Conservation (phyloP, 208 protist species). For the Leishmania guyanensis region DNA sequence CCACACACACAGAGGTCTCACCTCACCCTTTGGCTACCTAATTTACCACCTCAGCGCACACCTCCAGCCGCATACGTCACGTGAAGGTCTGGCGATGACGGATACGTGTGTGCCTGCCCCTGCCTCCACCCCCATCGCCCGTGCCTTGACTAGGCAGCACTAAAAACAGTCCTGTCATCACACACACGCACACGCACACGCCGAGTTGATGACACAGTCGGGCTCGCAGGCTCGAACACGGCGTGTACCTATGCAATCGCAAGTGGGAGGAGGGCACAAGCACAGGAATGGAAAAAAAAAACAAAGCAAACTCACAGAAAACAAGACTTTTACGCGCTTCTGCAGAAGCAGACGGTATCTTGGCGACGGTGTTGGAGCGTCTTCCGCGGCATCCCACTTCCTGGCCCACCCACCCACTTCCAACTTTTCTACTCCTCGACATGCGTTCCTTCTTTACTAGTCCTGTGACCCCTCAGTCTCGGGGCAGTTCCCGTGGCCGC, state of each 20-base stretch:
- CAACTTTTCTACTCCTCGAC: not conserved
- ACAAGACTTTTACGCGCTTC: not conserved
- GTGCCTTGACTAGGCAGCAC: not conserved
- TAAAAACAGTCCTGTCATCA: not conserved
- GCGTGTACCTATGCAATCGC: not conserved
- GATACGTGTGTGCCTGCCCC: not conserved
- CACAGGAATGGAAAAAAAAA: not conserved
- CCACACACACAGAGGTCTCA: not conserved
- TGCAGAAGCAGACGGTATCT: not conserved
- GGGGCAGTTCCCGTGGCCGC: not conserved
- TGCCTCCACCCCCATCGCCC: not conserved
- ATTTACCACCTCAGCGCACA: not conserved
- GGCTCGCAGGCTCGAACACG: not conserved
- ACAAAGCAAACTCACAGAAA: not conserved
- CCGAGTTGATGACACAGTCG: not conserved
- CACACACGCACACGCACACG: not conserved
- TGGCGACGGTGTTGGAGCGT: not conserved
- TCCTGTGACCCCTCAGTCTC: not conserved
- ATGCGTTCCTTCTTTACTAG: not conserved
- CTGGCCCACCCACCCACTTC: not conserved
- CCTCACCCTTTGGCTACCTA: not conserved
- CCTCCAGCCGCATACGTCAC: not conserved
- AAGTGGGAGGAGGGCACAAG: not conserved
- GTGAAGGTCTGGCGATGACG: not conserved
- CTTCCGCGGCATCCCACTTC: not conserved